A percentile compares a stretch with the other conserved stretches of the same genome.
Evolutionary conservation across 495 filamentous ascomycete species (phyloP).

Genomic region (Podospora anserina): DNA sequence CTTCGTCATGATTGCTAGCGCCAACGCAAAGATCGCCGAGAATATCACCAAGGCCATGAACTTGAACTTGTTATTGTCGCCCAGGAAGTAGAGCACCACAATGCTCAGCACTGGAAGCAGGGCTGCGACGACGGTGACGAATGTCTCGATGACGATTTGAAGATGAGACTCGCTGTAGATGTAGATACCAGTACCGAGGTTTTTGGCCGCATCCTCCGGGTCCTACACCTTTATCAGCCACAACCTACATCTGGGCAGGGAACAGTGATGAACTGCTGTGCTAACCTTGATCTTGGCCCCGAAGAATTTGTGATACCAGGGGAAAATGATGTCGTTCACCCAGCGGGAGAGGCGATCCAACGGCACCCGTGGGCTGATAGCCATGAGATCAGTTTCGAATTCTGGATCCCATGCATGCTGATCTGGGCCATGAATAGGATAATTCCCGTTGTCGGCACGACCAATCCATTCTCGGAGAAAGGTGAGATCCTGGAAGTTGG

Average conservation of each 20-base stretch:
- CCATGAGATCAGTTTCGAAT: background rate
- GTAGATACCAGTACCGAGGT: background rate
- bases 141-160: background rate
- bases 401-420: background rate
- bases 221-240: background rate
- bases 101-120: background rate
- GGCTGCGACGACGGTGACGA: background rate
- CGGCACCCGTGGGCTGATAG: background rate
- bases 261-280: background rate
- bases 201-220: background rate
- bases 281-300: background rate
- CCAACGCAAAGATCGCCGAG: background rate
- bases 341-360: background rate
- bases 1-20: slow-evolving; percentile 1
- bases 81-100: background rate
- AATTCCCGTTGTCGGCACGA: background rate
- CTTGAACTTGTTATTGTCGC: background rate
- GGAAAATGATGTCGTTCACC: background rate
- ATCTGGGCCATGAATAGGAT: background rate
- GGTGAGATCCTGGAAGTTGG: background rate
- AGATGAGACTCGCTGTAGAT: background rate
- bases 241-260: background rate
- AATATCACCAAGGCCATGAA: background rate
- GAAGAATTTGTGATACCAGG: background rate
- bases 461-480: background rate